Evolutionary conservation across 768 basidiomycete genomes (phyloP).

Genomic region (Lanmaoa pseudosensibilis): DNA sequence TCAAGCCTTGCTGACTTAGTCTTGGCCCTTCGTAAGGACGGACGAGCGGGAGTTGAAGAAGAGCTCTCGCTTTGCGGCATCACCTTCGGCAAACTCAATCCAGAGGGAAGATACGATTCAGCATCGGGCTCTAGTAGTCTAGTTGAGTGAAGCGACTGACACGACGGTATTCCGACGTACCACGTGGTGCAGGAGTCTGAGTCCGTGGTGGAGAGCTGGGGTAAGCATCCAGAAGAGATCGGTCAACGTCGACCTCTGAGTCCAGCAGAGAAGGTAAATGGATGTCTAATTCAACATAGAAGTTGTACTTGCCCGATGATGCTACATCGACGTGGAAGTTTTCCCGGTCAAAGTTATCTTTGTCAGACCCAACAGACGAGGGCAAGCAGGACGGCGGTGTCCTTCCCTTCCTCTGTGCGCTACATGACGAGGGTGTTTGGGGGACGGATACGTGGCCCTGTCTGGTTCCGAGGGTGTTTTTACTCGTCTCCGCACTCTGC

Average conservation of each 20-base stretch:
- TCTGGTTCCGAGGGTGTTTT: neutral
- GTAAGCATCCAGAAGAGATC: conserved; percentile 14
- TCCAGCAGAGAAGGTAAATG: neutral
- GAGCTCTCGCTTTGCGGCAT: conserved; percentile 13
- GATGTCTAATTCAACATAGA: neutral
- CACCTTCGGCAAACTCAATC: neutral
- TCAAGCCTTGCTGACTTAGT: conserved; percentile 45
- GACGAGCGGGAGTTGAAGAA: conserved; percentile 1
- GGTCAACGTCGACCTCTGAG: conserved; percentile 26
- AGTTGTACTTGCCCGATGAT: conserved; percentile 21
- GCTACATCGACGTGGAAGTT: conserved; percentile 16
- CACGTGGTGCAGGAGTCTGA: neutral
- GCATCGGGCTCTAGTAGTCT: neutral
- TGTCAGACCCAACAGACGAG: conserved; percentile 15
- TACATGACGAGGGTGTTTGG: too few species aligned
- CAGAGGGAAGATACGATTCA: neutral
- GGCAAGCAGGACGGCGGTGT: too few species aligned
- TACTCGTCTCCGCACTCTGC: neutral
- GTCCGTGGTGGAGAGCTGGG: conserved; percentile 9
- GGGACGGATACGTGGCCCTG: neutral
- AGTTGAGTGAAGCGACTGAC: neutral
- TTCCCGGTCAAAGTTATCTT: conserved; percentile 36
- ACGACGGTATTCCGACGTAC: conserved; percentile 7
- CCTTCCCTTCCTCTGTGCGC: too few species aligned
- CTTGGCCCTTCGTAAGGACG: conserved; percentile 37